Percentiles rank a stretch among this genome's conserved stretches.
phyloP scores from a whole-genome alignment of 768 basidiomycete genomes.

The Mycena sanguinolenta region DNA sequence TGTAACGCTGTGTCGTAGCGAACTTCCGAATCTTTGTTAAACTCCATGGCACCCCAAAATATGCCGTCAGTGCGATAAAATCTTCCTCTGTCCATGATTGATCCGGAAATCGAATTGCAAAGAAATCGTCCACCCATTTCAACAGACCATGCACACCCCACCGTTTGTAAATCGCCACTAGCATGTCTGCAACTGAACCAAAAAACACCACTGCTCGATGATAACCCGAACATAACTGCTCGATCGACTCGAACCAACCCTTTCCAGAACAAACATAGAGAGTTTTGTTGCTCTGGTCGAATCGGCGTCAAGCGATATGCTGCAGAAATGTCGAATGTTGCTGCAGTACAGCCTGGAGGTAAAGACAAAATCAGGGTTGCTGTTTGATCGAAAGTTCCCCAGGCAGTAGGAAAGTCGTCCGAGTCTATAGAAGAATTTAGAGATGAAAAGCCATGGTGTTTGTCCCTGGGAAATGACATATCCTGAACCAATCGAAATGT shows the following conservation, averaged over 20 bases:
- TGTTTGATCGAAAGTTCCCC: slow-evolving; percentile 53
- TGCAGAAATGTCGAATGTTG: slow-evolving; percentile 55
- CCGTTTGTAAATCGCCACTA: slow-evolving; percentile 44
- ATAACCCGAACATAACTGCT: slow-evolving; percentile 47
- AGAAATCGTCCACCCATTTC: slow-evolving; percentile 59
- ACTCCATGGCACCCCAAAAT: slow-evolving; percentile 51
- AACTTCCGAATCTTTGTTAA: slow-evolving; percentile 41
- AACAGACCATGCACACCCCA: slow-evolving; percentile 38
- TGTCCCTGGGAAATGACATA: slow-evolving; percentile 46
- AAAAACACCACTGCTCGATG: slow-evolving; percentile 52
- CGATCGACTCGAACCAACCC: slow-evolving; percentile 50
- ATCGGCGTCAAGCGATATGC: slow-evolving; percentile 55
- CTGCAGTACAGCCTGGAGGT: slow-evolving; percentile 49
- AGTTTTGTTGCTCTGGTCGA: slow-evolving; percentile 49
- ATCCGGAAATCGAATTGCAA: slow-evolving; percentile 42
- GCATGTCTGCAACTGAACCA: slow-evolving; percentile 50
- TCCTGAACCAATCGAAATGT: slow-evolving; percentile 51
- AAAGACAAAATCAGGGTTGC: slow-evolving; percentile 43
- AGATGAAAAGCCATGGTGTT: slow-evolving; percentile 32
- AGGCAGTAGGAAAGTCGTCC: slow-evolving; percentile 47
- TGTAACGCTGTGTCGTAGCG: slow-evolving; percentile 41
- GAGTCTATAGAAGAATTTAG: slow-evolving; percentile 48
- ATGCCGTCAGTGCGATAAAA: slow-evolving; percentile 43
- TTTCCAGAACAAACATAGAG: slow-evolving; percentile 47
- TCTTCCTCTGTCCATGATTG: slow-evolving; percentile 43